Evolutionary conservation across 2,329 filamentous ascomycete species (phyloP), one percentile per base, ranked within the genome.

Genomic region (Pestalotiopsis sp.): DNA sequence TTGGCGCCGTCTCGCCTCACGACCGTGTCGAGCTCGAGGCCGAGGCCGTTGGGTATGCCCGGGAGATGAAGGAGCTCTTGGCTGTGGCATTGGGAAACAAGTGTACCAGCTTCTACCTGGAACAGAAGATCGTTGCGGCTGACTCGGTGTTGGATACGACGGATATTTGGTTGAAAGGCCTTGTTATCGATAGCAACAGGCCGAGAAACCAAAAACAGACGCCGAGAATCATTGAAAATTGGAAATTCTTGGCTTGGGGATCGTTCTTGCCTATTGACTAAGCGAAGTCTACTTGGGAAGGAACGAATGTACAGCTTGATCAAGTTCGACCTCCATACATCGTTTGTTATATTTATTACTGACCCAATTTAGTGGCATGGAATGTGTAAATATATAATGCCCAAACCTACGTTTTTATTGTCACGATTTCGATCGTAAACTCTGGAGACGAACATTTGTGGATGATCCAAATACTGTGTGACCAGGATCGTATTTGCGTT

Each of bases 51-150:
- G 39, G 5, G 4, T 66, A 62, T 25, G 65, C 68, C 17, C 27
- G 27, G 23, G 38, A 38, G 31, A 60, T 60, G 25, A 59, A 49
- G 12, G n/a, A 64, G 25, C 65, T 69, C n/a, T 12, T 58, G 11
- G n/a, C 39, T 25, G 66, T 61, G 11, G 57, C 52, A 11, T 13
- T 57, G 4, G 61, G 31, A 41, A 64, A 69, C 4, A 66, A 61
- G 5, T 67, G 66, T 38, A 66, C 68, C 6, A 64, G 52, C 38
- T 69, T 69, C 41, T 69, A 69, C 23, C 61, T 69, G 3, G 36
- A 62, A 12, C 68, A 69, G 39, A 69, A 67, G 39, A 65, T 66
- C 20, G 36, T 45, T 20, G 61, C 61, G 13, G 66, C 63, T 17
- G 61, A 64, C 6, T 66, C 68, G 23, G 66, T 66, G 3, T 23